A percentile compares a stretch with the other conserved stretches of the same genome.
These are phyloP conservation scores for Umbelopsis ramanniana DNA, from an alignment of 192 early-diverging fungal genomes.

Conservation along the genomic window DNA sequence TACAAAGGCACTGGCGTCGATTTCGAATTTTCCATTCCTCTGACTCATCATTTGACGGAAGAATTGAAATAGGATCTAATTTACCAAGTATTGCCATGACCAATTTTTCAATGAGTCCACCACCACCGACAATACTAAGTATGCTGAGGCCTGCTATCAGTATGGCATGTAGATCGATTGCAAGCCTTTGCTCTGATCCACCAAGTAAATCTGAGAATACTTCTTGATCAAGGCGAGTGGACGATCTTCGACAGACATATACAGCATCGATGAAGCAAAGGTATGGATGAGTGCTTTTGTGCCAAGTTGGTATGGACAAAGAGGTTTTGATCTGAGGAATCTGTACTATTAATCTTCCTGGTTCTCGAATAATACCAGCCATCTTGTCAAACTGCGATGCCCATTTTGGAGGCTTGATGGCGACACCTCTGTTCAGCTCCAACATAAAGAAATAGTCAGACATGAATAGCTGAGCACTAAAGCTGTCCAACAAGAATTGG, in stretches of 20 bases:
- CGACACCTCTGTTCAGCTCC: no score
- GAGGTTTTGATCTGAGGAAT: neutral
- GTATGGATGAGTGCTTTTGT: neutral
- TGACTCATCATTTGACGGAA: neutral
- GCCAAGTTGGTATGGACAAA: neutral
- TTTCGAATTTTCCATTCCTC: neutral
- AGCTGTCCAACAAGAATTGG: no score
- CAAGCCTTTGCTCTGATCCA: neutral
- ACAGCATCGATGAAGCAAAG: neutral
- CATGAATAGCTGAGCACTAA: no score
- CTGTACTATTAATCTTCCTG: neutral
- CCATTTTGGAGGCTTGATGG: no score
- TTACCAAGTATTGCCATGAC: neutral
- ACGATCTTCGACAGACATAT: neutral
- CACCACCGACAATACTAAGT: neutral
- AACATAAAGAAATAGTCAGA: no score
- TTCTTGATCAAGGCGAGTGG: neutral
- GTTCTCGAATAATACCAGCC: no score
- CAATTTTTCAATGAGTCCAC: neutral
- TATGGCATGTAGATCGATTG: neutral
- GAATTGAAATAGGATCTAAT: neutral
- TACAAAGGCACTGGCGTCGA: neutral
- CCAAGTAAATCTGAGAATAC: neutral
- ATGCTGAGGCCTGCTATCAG: neutral
- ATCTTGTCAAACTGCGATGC: no score